Conservation (phyloP, 2,329 filamentous ascomycete species). For the Colletotrichum limetticola region DNA sequence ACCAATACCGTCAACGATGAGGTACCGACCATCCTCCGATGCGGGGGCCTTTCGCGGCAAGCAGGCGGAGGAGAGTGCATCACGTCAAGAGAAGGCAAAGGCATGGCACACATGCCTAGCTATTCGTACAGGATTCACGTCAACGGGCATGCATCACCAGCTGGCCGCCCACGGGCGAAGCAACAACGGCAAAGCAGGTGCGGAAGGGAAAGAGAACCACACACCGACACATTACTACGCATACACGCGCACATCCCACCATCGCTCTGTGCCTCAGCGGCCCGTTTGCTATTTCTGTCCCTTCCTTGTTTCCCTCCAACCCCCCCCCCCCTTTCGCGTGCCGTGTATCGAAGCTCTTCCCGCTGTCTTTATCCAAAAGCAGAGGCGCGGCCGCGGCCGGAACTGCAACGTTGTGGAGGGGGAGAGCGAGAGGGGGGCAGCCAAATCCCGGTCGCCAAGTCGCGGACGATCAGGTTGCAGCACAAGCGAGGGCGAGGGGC, state of each 20-base stretch:
- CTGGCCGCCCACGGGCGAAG: not conserved
- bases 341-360: conserved; percentile 9
- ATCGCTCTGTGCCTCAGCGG: conserved; percentile 16
- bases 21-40: conserved; percentile 1
- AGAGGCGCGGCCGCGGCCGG: not conserved
- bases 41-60: not conserved
- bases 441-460: not conserved
- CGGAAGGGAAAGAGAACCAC: conserved; percentile 7
- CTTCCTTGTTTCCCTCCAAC: not conserved
- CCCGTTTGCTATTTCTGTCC: conserved; percentile 24
- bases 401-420: not conserved
- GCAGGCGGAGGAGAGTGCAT: not conserved
- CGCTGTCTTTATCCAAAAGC: not conserved
- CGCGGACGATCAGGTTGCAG: not conserved
- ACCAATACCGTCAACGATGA: not conserved
- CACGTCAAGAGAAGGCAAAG: not conserved
- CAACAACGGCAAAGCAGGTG: conserved; percentile 22
- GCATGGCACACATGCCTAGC: conserved; percentile 3
- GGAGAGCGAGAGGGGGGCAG: not conserved
- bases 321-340: not conserved
- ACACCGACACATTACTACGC: not conserved
- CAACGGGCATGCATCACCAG: conserved; percentile 8
- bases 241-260: not conserved
- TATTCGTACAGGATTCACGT: not conserved
- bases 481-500: not conserved